Conservation (phyloP, 306 rosid genomes). For the barrel medic (Medicago truncatula) region DNA sequence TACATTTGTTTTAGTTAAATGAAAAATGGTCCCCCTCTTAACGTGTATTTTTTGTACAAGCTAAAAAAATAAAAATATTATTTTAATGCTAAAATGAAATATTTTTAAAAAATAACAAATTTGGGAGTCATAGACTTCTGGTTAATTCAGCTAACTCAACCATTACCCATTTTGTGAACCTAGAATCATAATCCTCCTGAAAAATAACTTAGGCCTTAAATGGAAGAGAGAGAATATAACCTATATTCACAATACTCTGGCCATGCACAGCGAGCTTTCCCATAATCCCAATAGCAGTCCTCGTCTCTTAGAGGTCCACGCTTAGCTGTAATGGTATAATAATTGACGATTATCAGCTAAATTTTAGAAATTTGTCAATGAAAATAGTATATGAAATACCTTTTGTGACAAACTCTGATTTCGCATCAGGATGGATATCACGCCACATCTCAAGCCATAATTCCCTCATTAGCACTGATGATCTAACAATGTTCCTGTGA, state of each 20-base stretch:
- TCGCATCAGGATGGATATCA: slow-evolving; percentile 85
- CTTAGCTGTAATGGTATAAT: slow-evolving; percentile 67
- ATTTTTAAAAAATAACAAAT: slow-evolving; percentile 7
- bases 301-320: slow-evolving; percentile 97
- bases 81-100: slow-evolving; percentile 4
- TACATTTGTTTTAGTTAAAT: slow-evolving; percentile 14
- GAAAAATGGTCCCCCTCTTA: neutral
- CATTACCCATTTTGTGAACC: slow-evolving; percentile 25
- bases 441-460: slow-evolving; percentile 99
- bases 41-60: neutral
- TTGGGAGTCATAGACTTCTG: slow-evolving; percentile 3
- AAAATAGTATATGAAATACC: slow-evolving; percentile 51
- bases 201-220: slow-evolving; percentile 31
- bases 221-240: slow-evolving; percentile 48
- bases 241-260: slow-evolving; percentile 95
- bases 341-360: slow-evolving; percentile 43
- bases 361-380: slow-evolving; percentile 26
- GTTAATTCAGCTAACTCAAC: slow-evolving; percentile 35
- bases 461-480: slow-evolving; percentile 94
- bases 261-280: slow-evolving; percentile 99
- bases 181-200: slow-evolving; percentile 14
- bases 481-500: slow-evolving; percentile 97
- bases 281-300: slow-evolving; percentile 99
- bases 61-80: neutral
- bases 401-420: slow-evolving; percentile 80